Base-by-base conservation (phyloP, 2,329 filamentous ascomycete species). In the Dendrostoma leiphaemia region DNA sequence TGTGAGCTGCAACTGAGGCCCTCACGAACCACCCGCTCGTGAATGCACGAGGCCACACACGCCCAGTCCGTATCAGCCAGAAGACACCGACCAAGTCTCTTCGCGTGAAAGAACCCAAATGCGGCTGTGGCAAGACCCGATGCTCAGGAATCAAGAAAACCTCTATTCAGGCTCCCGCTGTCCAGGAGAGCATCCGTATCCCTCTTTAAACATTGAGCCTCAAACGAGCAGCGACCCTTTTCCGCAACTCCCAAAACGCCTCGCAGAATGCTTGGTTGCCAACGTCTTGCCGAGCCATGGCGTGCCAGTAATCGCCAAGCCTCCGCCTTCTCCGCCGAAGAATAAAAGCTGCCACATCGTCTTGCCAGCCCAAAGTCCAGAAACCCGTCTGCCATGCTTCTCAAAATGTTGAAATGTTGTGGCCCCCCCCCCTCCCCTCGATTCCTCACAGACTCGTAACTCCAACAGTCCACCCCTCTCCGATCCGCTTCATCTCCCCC, bases 401-500 rank as follows among this genome's bases (percentile, higher is more conserved):
- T n/a, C 17, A 15, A 28, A 23, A 28, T 4, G 15, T 41, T n/a
- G n/a, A n/a, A n/a, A n/a, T n/a, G n/a, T n/a, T n/a, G n/a, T n/a
- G n/a, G n/a, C 23, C 23, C 10, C 29, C n/a, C 29, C 31, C 5
- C 7, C 19, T 8, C 4, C 48, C 45, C 24, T 46, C 23, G 10
- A 17, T 55, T 32, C 26, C 26, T 79, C 68, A 90, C 56, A 89
- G 70, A 57, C 62, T 81, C 57, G 77, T 76, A 47, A 89, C 76
- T 8, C 91, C 91, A 1, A 91, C 90, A 53, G 81, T 82, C 92
- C 94, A 99, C 1, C 74, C 74, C 65, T 93, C 89, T 31, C 91
- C 94, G 69, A 99, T 94, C 62, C 88, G 80, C 68, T 88, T 85
- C 68, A 99, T 86, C 65, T 97, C 91, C 15, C 84, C 82, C 48